A percentile compares a stretch with the other conserved stretches of the same genome.
phyloP scores from a whole-genome alignment of 2,329 filamentous ascomycete genomes.

The Rutstroemia sp. region DNA sequence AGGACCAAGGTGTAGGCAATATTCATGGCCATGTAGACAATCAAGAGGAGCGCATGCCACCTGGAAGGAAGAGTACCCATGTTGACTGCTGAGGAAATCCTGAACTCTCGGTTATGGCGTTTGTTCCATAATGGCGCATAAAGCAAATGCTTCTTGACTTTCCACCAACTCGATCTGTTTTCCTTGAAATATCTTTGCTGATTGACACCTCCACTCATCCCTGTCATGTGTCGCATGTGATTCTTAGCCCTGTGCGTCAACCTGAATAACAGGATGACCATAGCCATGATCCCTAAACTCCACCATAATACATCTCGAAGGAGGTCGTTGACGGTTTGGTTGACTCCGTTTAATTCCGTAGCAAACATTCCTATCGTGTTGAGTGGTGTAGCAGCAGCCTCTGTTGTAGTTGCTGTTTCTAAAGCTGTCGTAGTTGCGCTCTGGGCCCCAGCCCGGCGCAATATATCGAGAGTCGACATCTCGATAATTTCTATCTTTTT shows the following conservation, averaged over 20 bases:
- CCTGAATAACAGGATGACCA: constrained; percentile 46
- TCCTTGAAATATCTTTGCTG: constrained; percentile 53
- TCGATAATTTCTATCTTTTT: not conserved
- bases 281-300: constrained; percentile 48
- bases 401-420: constrained; percentile 9
- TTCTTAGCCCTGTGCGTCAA: constrained; percentile 47
- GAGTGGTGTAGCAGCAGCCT: constrained; percentile 23
- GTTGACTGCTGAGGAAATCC: constrained; percentile 51
- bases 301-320: constrained; percentile 54
- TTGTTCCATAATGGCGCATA: constrained; percentile 59
- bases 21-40: constrained; percentile 53
- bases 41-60: constrained; percentile 51
- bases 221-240: constrained; percentile 50
- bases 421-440: constrained; percentile 9
- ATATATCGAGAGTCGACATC: constrained; percentile 2
- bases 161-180: constrained; percentile 50
- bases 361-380: constrained; percentile 49
- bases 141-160: constrained; percentile 53
- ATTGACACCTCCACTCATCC: constrained; percentile 45
- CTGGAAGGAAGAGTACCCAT: constrained; percentile 58
- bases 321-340: constrained; percentile 48
- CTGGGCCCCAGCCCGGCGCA: constrained; percentile 2
- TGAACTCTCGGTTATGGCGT: constrained; percentile 60
- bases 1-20: constrained; percentile 54
- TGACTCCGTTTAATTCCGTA: constrained; percentile 51